Conservation (phyloP, 768 basidiomycete genomes). For the Suillus occidentalis region DNA sequence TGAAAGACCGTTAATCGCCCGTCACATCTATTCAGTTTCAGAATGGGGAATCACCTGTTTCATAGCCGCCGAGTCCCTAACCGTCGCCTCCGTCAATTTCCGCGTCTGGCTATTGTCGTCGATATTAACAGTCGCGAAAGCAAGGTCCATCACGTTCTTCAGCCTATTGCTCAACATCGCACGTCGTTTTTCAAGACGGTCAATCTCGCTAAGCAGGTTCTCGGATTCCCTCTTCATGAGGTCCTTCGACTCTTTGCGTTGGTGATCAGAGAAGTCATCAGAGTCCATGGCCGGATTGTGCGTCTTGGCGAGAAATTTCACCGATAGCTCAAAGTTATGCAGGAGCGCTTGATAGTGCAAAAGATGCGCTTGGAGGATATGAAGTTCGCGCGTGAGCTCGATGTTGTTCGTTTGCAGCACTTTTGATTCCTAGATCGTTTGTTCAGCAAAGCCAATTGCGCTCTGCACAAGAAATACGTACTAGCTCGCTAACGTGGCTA, state of each 20-base stretch:
- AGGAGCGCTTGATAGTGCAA: slow-evolving; percentile 55
- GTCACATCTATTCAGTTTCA: slow-evolving; percentile 25
- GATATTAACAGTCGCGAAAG: slow-evolving; percentile 60
- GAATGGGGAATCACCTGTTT: slow-evolving; percentile 25
- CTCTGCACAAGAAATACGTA: slow-evolving; percentile 25
- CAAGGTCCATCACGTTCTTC: slow-evolving; percentile 36
- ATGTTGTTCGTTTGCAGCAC: slow-evolving; percentile 43
- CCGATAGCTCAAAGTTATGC: slow-evolving; percentile 51
- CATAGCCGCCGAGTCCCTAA: slow-evolving; percentile 43
- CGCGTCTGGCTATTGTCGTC: slow-evolving; percentile 53
- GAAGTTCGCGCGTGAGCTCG: slow-evolving; percentile 50
- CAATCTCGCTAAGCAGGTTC: slow-evolving; percentile 49
- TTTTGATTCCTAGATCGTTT: slow-evolving; percentile 40
- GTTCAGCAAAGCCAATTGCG: not conserved
- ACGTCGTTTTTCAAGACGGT: slow-evolving; percentile 41
- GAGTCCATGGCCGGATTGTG: slow-evolving; percentile 48
- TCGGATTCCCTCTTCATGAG: slow-evolving; percentile 48
- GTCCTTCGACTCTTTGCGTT: slow-evolving; percentile 22
- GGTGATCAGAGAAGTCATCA: slow-evolving; percentile 11
- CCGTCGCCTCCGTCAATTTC: slow-evolving; percentile 45
- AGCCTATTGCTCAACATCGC: slow-evolving; percentile 29
- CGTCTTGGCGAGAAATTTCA: slow-evolving; percentile 49
- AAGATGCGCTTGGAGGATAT: slow-evolving; percentile 57
- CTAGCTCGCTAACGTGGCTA: slow-evolving; percentile 49
- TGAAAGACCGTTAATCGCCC: not conserved